Conservation (phyloP, 2,329 filamentous ascomycete species). For the Neofusicoccum parvum region DNA sequence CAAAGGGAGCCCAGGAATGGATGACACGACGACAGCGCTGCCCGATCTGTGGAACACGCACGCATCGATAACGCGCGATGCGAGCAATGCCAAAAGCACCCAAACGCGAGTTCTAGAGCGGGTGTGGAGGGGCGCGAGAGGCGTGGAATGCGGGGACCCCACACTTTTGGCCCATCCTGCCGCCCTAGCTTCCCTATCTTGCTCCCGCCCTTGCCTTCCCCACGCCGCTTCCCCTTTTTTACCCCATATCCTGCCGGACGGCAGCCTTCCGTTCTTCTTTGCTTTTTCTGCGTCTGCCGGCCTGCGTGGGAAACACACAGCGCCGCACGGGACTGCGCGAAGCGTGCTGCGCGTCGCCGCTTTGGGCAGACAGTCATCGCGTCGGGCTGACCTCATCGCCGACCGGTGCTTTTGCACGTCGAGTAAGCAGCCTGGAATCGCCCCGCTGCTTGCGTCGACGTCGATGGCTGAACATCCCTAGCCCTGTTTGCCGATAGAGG, state of each 20-base stretch:
- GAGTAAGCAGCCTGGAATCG: slow-evolving; percentile 1
- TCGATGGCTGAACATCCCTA: neutral
- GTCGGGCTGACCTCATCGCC: slow-evolving; percentile 4
- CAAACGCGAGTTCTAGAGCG: neutral
- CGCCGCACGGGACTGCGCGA: too few species aligned
- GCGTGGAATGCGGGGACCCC: slow-evolving; percentile 10
- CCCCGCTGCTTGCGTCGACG: neutral
- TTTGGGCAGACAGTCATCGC: neutral
- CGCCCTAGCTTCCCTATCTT: neutral
- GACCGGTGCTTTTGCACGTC: neutral
- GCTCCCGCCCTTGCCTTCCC: neutral
- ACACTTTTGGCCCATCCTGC: slow-evolving; percentile 5
- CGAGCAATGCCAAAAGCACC: neutral
- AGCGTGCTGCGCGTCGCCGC: neutral
- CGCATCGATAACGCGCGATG: neutral
- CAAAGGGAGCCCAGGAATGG: neutral
- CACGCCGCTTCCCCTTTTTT: neutral
- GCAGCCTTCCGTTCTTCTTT: neutral
- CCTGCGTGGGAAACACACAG: neutral
- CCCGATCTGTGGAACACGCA: neutral
- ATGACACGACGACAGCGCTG: neutral
- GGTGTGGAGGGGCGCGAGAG: neutral
- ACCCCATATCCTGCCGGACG: neutral
- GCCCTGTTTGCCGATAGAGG: neutral
- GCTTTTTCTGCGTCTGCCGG: neutral